These are phyloP conservation scores for Dacryopinax primogenitus DNA, from an alignment of 768 basidiomycete species.

Conservation along the genomic window DNA sequence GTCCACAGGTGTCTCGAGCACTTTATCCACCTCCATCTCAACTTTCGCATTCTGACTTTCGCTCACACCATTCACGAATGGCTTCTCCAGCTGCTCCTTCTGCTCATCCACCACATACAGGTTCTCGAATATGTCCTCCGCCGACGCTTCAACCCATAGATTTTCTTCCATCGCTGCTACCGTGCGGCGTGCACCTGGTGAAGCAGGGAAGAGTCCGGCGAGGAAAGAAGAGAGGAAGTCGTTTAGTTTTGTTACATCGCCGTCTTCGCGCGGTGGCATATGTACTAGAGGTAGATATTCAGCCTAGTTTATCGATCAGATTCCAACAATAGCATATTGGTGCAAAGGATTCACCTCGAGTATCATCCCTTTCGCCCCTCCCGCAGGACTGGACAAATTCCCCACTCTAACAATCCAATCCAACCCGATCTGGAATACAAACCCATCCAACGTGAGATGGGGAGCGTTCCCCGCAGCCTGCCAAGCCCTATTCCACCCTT, in stretches of 20 bases:
- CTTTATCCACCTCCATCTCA: not conserved
- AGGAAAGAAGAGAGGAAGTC: constrained; percentile 55
- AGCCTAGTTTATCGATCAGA: constrained; percentile 35
- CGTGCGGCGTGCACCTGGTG: constrained; percentile 57
- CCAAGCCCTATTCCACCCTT: constrained; percentile 24
- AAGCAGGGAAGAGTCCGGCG: constrained; percentile 59
- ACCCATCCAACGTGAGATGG: constrained; percentile 61
- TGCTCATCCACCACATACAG: constrained; percentile 31
- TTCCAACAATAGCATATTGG: not conserved
- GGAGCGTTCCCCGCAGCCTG: constrained; percentile 23
- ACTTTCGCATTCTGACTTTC: not conserved
- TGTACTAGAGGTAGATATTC: constrained; percentile 70
- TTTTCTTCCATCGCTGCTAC: constrained; percentile 65
- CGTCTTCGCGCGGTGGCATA: constrained; percentile 41
- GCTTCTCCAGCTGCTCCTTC: constrained; percentile 13
- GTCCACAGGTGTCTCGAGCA: not conserved
- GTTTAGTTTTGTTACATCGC: constrained; percentile 55
- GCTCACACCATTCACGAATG: not conserved
- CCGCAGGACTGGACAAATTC: constrained; percentile 53
- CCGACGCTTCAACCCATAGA: constrained; percentile 71
- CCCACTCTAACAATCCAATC: constrained; percentile 75
- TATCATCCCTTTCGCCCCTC: constrained; percentile 73
- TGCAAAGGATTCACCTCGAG: constrained; percentile 44
- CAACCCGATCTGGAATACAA: constrained; percentile 59
- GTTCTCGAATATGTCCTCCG: constrained; percentile 49